phyloP scores from a whole-genome alignment of 2,329 filamentous ascomycete species.

The Aspergillus nomiae region DNA sequence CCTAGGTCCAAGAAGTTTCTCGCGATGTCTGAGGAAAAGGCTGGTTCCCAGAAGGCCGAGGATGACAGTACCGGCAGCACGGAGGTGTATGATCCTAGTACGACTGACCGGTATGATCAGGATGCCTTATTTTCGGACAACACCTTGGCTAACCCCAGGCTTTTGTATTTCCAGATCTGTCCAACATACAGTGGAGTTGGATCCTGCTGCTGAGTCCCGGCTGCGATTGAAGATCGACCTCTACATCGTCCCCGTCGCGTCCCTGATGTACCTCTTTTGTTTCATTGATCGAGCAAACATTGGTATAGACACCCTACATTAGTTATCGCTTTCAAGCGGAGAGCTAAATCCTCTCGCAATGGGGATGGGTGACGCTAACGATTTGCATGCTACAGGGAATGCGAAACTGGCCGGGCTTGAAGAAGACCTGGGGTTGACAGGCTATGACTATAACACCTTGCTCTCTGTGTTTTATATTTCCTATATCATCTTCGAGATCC shows the following conservation, averaged over 20 bases:
- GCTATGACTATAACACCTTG: conserved; percentile 69
- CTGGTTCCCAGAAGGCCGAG: neutral
- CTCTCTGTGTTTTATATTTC: conserved; percentile 71
- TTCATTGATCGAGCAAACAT: conserved; percentile 77
- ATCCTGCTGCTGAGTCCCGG: neutral
- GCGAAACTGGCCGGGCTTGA: conserved; percentile 67
- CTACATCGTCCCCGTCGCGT: conserved; percentile 65
- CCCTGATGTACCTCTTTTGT: conserved; percentile 70
- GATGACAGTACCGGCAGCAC: neutral
- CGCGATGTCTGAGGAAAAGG: neutral
- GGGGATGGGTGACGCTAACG: neutral
- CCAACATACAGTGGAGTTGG: neutral
- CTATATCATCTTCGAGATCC: conserved; percentile 74
- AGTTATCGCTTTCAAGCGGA: too few relatives aligned
- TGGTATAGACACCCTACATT: conserved; percentile 44
- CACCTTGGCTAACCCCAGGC: neutral
- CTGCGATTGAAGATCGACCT: neutral
- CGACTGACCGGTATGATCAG: neutral
- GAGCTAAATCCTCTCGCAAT: neutral
- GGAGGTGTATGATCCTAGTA: neutral
- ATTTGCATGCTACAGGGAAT: conserved; percentile 55
- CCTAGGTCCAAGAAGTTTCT: neutral
- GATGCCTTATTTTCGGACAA: neutral
- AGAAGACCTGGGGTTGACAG: conserved; percentile 59
- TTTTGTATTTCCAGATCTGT: neutral